Conservation (phyloP, 441 rosid genomes). For the Gossypium schwendimanii region DNA sequence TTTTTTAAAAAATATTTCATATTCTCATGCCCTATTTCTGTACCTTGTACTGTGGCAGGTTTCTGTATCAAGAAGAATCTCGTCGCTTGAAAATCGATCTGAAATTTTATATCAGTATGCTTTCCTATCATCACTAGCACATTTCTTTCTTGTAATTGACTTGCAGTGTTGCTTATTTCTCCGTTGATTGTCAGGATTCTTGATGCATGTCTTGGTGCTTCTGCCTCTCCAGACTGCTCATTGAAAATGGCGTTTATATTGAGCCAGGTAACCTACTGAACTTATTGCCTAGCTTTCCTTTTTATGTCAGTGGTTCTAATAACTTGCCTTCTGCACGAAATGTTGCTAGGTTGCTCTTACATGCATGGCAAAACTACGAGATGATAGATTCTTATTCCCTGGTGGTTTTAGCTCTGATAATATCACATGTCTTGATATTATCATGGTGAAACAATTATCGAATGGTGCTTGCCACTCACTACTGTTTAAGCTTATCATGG, state of each 20-base stretch:
- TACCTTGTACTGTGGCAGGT: constrained; percentile 36
- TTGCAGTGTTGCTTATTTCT: constrained; percentile 23
- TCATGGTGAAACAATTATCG: constrained; percentile 76
- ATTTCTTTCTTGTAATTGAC: constrained; percentile 13
- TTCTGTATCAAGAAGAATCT: constrained; percentile 74
- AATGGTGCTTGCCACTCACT: constrained; percentile 89
- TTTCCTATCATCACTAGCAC: constrained; percentile 11
- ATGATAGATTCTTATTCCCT: constrained; percentile 72
- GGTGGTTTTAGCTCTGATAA: constrained; percentile 65
- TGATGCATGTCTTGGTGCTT: constrained; percentile 84
- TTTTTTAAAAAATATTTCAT: neutral
- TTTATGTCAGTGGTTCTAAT: constrained; percentile 1
- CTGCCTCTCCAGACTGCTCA: constrained; percentile 95
- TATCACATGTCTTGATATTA: constrained; percentile 74
- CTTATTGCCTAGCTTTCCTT: neutral
- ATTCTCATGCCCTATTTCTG: constrained; percentile 11
- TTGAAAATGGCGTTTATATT: constrained; percentile 83
- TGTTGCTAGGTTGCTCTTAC: constrained; percentile 80
- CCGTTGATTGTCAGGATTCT: constrained; percentile 60
- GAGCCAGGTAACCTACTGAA: constrained; percentile 49
- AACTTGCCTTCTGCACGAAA: constrained; percentile 14
- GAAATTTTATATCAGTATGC: constrained; percentile 81
- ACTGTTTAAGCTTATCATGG: constrained; percentile 81
- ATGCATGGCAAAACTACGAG: constrained; percentile 91
- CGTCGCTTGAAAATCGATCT: constrained; percentile 62